Evolutionary conservation across 805 yeast species (phyloP), one percentile per base, ranked within the genome.

Genomic region (Wickerhamiella occidentalis): DNA sequence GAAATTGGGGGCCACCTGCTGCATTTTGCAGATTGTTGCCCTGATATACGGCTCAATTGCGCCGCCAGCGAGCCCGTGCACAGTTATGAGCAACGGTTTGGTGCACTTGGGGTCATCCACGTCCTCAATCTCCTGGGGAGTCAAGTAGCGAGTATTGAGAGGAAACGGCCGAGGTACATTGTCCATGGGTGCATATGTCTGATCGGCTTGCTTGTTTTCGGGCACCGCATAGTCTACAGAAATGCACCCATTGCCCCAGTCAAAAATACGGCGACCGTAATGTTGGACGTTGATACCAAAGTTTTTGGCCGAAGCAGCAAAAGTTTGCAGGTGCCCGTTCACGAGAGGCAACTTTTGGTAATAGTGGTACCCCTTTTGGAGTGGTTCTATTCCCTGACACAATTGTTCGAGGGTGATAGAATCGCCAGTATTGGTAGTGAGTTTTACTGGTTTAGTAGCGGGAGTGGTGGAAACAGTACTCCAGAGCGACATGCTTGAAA

Each of bases 61-160:
- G 0, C 94, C 92, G 5, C 95, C 95, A 1, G 84, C 80, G 35
- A 85, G 72, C 0, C 95, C 95, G 60, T 85, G 94, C 38, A 82
- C 64, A 2, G 76, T 65, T 26, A 85, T 73, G 15, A 82, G 67
- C 58, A 85, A 68, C 1, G 94, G 94, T 44, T 63, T 71, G 2
- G 68, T 56, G 45, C 64, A 68, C 8, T 36, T 22, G 2, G 56
- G 52, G 17, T 66, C 66, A 13, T 50, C 68, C 45, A 57, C 56
- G 6, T 52, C 51, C 0, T 54, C 62, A 40, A 75, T 55, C 60
- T 82, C 90, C 2, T 49, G 64, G 42, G 62, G 75, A 55, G 54
- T 52, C 54, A 78, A 66, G 52, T 72, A 77, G 49, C 85, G 64
- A 1, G 85, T 77, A 54, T 77, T 65, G 1, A 70, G 66, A 26